Base-by-base conservation (phyloP, 345 rosid species). In the Syzygium aromaticum region DNA sequence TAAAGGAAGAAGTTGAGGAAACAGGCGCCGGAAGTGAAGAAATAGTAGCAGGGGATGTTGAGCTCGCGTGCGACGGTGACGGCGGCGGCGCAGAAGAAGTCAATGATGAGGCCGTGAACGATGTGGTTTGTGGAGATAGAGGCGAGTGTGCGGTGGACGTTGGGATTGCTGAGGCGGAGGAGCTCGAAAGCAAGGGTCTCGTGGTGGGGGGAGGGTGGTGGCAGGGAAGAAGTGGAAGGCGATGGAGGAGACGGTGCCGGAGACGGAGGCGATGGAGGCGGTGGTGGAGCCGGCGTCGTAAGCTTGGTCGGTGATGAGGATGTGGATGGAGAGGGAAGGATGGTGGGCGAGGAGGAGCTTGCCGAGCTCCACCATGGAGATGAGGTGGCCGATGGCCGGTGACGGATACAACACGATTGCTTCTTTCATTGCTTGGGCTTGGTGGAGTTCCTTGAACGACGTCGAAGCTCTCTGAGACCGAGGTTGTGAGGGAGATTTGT, bases 281-380 rank as follows among this genome's bases (percentile, higher is more conserved):
- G 92, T 86, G 51, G 92, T 94, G 78, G 92, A 49, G 77, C 91
- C 94, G 0, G 94, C 87, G 12, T 85, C 87, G 87, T 92, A 93
- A 38, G 96, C 92, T 4, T 91, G 90, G 52, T 90, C 43, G 30
- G 86, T 53, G 88, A 94, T 84, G 89, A 96, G 86, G 86, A 96
- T 87, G 85, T 92, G 93, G 87, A 95, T 86, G 19, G 90, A 90
- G 87, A 94, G 91, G 16, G 98, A 93, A 33, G 97, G 93, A 54
- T 84, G 80, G 64, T 84, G 92, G 88, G 90, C 54, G 87, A 93
- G 89, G 49, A 96, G 83, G 85, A 92, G 89, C 57, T 94, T 94
- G 63, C 93, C 95, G 3, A 95, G 91, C 91, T 96, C 98, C 67
- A 96, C 94, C 97, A 92, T 93, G 84, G 98, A 92, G 11, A 92